Evolutionary conservation across 345 rosid species (phyloP).

Genomic region (Eutrema heterophyllum): DNA sequence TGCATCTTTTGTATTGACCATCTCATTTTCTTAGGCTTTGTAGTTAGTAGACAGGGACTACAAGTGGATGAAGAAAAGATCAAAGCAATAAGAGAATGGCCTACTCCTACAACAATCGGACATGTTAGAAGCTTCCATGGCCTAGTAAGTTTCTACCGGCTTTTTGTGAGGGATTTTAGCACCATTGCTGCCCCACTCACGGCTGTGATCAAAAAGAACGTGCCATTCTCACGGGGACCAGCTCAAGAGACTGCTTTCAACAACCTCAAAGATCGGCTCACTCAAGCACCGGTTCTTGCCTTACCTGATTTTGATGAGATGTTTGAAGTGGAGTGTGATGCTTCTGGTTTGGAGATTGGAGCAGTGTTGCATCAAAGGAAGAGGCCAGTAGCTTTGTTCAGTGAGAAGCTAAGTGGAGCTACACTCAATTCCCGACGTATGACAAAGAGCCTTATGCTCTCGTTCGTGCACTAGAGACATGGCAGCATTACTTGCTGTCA

Average conservation of each 20-base stretch:
- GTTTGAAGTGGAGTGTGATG: too few species aligned
- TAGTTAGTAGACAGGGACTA: background rate
- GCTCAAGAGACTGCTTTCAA: background rate
- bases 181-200: background rate
- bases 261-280: background rate
- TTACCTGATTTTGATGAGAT: too few species aligned
- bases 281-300: background rate
- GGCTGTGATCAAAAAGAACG: background rate
- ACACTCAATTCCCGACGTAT: too few species aligned
- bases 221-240: background rate
- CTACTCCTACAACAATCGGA: background rate
- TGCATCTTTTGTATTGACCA: too few species aligned
- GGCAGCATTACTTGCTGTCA: too few species aligned
- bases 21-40: too few species aligned
- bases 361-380: too few species aligned
- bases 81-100: background rate
- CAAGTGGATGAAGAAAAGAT: background rate
- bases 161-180: background rate
- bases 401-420: too few species aligned
- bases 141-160: background rate
- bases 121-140: background rate
- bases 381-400: too few species aligned
- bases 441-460: too few species aligned
- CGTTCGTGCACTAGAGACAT: too few species aligned
- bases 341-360: too few species aligned